Evolutionary conservation across 2,329 filamentous ascomycete species (phyloP).

Genomic region (Alternaria sp.): DNA sequence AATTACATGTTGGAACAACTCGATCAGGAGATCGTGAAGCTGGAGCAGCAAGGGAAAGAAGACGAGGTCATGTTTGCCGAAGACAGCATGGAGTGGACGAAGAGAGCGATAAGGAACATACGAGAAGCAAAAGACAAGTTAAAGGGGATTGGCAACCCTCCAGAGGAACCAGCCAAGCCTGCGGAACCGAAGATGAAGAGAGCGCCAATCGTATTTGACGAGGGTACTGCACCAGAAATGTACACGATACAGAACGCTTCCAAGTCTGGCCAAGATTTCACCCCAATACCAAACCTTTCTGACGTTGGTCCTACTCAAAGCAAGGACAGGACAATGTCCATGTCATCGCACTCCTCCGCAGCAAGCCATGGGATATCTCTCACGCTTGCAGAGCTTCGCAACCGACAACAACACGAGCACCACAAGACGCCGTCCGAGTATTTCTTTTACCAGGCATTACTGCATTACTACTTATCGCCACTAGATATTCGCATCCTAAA

Average conservation of each 20-base stretch:
- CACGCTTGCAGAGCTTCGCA: constrained; percentile 57
- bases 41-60: constrained; percentile 80
- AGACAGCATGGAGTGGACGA: constrained; percentile 85
- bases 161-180: constrained; percentile 61
- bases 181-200: constrained; percentile 59
- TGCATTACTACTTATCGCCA: constrained; percentile 88
- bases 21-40: constrained; percentile 76
- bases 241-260: constrained; percentile 60
- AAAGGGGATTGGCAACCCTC: constrained; percentile 71
- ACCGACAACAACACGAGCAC: constrained; percentile 57
- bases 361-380: constrained; percentile 49
- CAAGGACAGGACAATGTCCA: constrained; percentile 39
- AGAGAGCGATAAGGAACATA: constrained; percentile 80
- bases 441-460: constrained; percentile 86
- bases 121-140: constrained; percentile 78
- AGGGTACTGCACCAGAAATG: constrained; percentile 61
- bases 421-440: constrained; percentile 65
- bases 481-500: constrained; percentile 93
- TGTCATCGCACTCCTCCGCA: constrained; percentile 43
- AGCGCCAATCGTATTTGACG: constrained; percentile 60
- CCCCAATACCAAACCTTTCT: constrained; percentile 25
- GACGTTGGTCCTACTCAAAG: constrained; percentile 15
- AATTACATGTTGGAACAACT: constrained; percentile 87
- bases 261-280: constrained; percentile 55
- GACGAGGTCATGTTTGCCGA: constrained; percentile 93